phyloP scores from a whole-genome alignment of 768 basidiomycete species.

The Pleurotus cornucopiae region DNA sequence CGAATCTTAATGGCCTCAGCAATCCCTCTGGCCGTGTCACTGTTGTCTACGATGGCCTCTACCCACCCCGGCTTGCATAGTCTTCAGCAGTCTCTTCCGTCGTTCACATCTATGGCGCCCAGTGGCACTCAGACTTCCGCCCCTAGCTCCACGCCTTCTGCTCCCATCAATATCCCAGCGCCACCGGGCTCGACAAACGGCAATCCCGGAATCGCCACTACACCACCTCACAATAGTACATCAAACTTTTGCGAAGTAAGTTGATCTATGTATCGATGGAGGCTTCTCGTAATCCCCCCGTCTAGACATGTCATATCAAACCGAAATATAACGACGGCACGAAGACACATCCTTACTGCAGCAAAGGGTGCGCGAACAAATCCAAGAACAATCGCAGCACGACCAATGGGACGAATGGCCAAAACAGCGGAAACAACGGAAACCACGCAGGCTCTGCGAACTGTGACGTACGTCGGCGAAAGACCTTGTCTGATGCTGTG shows the following conservation, averaged over 20 bases:
- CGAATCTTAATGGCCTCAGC: constrained; percentile 32
- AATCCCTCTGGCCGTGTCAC: constrained; percentile 41
- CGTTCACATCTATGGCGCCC: neutral
- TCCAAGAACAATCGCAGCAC: constrained; percentile 18
- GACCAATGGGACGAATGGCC: constrained; percentile 11
- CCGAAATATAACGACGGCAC: constrained; percentile 55
- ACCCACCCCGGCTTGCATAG: constrained; percentile 33
- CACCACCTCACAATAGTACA: constrained; percentile 24
- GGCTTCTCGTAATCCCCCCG: constrained; percentile 7
- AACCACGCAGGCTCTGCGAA: constrained; percentile 9
- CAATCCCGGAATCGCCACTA: constrained; percentile 14
- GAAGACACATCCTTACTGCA: constrained; percentile 54
- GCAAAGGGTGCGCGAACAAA: constrained; percentile 55
- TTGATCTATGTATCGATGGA: constrained; percentile 10
- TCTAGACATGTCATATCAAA: constrained; percentile 48
- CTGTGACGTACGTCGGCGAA: neutral
- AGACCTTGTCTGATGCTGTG: neutral
- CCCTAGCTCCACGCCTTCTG: constrained; percentile 14
- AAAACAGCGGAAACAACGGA: constrained; percentile 17
- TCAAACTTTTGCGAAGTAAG: constrained; percentile 49
- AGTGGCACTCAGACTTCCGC: constrained; percentile 8
- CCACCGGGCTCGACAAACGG: constrained; percentile 1
- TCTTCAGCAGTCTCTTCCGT: constrained; percentile 14
- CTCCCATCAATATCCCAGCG: constrained; percentile 12
- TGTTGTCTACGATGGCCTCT: constrained; percentile 33